phyloP scores from a whole-genome alignment of 75 land plant species.

The Selaginella moellendorffii region DNA sequence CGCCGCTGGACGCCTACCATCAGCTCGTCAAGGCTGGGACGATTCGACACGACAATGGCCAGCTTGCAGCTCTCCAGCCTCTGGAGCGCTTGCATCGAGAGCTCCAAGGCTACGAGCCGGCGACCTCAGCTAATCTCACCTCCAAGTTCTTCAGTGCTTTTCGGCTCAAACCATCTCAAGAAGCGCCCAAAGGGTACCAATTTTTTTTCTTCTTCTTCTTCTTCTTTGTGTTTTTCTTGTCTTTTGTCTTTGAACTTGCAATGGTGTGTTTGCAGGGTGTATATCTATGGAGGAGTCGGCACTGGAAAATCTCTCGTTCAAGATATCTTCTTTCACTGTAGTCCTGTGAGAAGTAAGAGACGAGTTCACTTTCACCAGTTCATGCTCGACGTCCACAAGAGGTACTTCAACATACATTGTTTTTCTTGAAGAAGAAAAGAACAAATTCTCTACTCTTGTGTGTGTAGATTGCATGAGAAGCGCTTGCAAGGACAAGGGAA shows the following conservation, averaged over 20 bases:
- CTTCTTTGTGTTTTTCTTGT: not conserved
- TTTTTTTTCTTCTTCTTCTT: not conserved
- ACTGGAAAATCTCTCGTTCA: conserved; percentile 30
- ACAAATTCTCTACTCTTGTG: not conserved
- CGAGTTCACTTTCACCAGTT: conserved; percentile 30
- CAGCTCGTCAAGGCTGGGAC: conserved; percentile 25
- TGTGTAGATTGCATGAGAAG: conserved; percentile 19
- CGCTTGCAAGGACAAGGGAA: conserved; percentile 12
- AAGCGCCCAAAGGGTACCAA: conserved; percentile 9
- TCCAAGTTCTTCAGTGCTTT: not conserved
- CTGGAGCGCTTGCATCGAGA: conserved; percentile 26
- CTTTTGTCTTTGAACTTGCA: not conserved
- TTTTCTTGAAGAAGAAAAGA: too few relatives aligned
- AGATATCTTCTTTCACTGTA: conserved; percentile 30
- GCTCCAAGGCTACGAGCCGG: conserved; percentile 10
- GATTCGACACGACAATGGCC: conserved; percentile 17
- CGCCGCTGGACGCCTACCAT: conserved; percentile 24
- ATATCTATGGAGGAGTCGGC: conserved; percentile 31
- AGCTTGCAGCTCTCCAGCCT: conserved; percentile 25
- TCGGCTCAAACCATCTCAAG: not conserved
- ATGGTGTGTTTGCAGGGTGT: conserved; percentile 17
- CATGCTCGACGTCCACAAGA: conserved; percentile 31
- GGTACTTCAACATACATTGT: conserved; percentile 12
- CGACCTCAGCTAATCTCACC: not conserved
- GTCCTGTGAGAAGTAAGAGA: conserved; percentile 21